Evolutionary conservation across 2,329 filamentous ascomycete species (phyloP).

Genomic region (Colletotrichum zoysiae): DNA sequence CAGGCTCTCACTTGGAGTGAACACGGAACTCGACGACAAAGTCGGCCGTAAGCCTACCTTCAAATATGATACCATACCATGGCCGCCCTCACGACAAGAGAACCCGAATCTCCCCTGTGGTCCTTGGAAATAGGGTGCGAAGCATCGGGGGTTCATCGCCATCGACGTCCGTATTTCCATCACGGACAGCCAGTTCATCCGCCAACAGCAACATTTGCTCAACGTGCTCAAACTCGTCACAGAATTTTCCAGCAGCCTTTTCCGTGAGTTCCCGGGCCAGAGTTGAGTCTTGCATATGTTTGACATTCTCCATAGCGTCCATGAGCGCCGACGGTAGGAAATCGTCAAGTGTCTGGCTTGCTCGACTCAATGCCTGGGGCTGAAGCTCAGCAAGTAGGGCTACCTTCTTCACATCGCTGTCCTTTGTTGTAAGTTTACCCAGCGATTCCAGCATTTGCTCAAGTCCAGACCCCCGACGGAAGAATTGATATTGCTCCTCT

Average conservation of each 20-base stretch:
- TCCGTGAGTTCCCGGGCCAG: slow-evolving; percentile 84
- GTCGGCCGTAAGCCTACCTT: neutral
- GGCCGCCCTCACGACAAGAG: slow-evolving; percentile 61
- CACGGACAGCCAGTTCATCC: slow-evolving; percentile 52
- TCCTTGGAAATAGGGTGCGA: slow-evolving; percentile 67
- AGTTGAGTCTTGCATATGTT: slow-evolving; percentile 77
- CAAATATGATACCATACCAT: neutral
- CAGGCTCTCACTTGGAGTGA: neutral
- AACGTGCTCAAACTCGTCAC: slow-evolving; percentile 80
- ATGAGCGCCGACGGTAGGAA: slow-evolving; percentile 94
- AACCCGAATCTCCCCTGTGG: slow-evolving; percentile 70
- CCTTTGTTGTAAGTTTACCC: slow-evolving; percentile 49
- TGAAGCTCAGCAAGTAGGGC: slow-evolving; percentile 62
- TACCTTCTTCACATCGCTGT: slow-evolving; percentile 61
- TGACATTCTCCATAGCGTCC: slow-evolving; percentile 88
- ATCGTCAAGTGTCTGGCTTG: slow-evolving; percentile 84
- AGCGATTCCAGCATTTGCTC: slow-evolving; percentile 72
- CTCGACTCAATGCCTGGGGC: slow-evolving; percentile 69
- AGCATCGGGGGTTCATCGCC: slow-evolving; percentile 51
- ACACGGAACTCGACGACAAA: neutral
- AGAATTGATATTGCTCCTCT: slow-evolving; percentile 77
- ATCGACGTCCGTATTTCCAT: slow-evolving; percentile 43
- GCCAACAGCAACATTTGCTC: slow-evolving; percentile 63
- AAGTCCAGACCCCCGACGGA: slow-evolving; percentile 82
- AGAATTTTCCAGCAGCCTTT: slow-evolving; percentile 86